Evolutionary conservation across 1,284 basidiomycete species (phyloP), one percentile per base, ranked within the genome.

Genomic region (Boletus sp.): DNA sequence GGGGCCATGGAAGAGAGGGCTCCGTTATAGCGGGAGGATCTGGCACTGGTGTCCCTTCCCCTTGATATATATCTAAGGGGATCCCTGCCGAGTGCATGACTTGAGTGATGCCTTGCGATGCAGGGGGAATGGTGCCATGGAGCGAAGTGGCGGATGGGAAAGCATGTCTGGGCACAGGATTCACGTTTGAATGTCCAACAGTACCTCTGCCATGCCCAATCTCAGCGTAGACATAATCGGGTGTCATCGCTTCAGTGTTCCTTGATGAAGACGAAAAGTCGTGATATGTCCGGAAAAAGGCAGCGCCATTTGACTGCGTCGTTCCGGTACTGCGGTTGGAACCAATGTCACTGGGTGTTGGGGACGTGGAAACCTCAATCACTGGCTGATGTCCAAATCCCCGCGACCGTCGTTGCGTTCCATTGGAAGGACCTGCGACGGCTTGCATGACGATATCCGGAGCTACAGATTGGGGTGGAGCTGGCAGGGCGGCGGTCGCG

Each of bases 211-310:
- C 85, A 57, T 87, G 84, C 8, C 86, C 86, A 49, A 87, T 82
- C 60, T 89, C 86, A 3, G 86, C 84, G 54, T 77, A 87, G 51
- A 84, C 74, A 41, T 87, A 71, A 58, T 88, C 86, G 14, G 85
- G 84, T 6, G 85, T 88, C 61, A 81, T 69, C 14, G 78, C 75
- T 29, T 82, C 83, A 54, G 75, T 77, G 50, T 72, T 74, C 37
- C 73, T 65, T 34, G 72, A 64, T 2, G 69, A 64, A 13, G 67
- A 62, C 2, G 67, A 58, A 20, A 67, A 60, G 26, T 80, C 77
- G 34, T 76, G 72, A 59, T 81, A 83, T 26, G 75, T 73, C 16
- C 80, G 75, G 64, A 83, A 86, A 62, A 84, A 87, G 0, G 63
- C 41, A 55, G 76, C 76, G 4, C 77, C 80, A 51, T 74, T 80